Conservation (phyloP, 139 green algal genomes). For the Picochlorum sp. region DNA sequence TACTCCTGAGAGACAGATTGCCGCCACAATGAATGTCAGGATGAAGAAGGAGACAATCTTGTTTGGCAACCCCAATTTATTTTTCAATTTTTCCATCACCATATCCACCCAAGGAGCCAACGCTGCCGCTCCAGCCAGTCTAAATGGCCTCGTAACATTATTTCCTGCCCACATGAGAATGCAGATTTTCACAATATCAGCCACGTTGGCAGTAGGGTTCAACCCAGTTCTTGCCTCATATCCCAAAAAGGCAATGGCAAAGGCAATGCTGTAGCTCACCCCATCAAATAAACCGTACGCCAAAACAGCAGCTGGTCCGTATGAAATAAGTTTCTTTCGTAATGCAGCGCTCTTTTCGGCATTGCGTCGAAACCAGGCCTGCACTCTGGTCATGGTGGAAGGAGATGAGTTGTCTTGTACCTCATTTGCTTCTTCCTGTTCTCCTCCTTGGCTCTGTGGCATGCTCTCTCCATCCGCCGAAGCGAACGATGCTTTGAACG, state of each 20-base stretch:
- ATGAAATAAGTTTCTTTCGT: constrained; percentile 7
- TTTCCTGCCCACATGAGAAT: constrained; percentile 34
- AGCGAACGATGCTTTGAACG: too few species aligned
- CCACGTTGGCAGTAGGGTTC: constrained; percentile 29
- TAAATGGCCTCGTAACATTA: constrained; percentile 34
- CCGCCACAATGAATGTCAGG: constrained; percentile 13
- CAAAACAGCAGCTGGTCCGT: constrained; percentile 26
- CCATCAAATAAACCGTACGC: constrained; percentile 19
- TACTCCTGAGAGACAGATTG: constrained; percentile 16
- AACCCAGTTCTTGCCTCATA: constrained; percentile 30
- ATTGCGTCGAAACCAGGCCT: constrained; percentile 15
- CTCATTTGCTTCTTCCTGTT: too few species aligned
- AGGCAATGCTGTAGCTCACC: constrained; percentile 30
- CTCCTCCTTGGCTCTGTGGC: too few species aligned
- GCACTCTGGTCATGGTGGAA: background rate
- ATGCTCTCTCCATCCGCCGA: too few species aligned
- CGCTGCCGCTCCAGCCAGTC: constrained; percentile 23
- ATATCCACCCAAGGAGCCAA: constrained; percentile 29
- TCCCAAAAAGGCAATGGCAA: constrained; percentile 22
- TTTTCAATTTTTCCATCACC: constrained; percentile 25
- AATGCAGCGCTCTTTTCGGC: constrained; percentile 7
- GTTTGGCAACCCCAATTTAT: constrained; percentile 11
- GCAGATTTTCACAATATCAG: constrained; percentile 34
- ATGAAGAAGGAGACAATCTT: constrained; percentile 23
- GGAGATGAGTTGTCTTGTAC: too few species aligned